Base-by-base conservation (phyloP, 495 filamentous ascomycete genomes). In the Pyrenopolyporus hunteri region DNA sequence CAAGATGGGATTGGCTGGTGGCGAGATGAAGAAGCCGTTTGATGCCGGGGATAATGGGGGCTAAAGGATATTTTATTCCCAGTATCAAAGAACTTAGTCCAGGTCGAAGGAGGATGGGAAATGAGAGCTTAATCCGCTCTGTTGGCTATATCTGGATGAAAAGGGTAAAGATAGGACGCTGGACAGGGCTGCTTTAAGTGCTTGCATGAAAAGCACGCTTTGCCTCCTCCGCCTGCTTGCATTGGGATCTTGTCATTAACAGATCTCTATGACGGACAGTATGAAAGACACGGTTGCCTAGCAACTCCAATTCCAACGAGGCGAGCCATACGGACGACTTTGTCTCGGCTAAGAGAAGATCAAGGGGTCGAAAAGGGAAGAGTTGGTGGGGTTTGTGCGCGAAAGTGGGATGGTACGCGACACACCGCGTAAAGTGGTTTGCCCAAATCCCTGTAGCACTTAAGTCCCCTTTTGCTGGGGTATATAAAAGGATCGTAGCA, bases 351-450 rank as follows among this genome's bases (percentile, higher is more conserved):
- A 67, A 44, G 63, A 33, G 62, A 33, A 48, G 54, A 50, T 46
- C 37, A 62, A 63, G 66, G 66, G 59, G 61, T 39, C 13, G 47
- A 37, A 46, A 39, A 20, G 29, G 37, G 13, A 56, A 51, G 31
- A 44, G 39, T 47, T 59, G 56, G 69, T 59, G 69, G 69, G 64
- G 64, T 59, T 14, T 6, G 36, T 25, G 17, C 57, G 47, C 63
- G 49, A 65, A 63, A 68, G 68, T 66, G 68, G 68, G 52, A 66
- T 68, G 58, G 59, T 57, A 71, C 69, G 66, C 69, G 69, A 32
- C 50, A 56, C 49, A 64, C 63, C 69, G 69, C 69, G 69, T 71
- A 71, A 71, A 71, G 69, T 71, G 69, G 69, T 71, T 69, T 71
- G 36, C 40, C n/a, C n/a, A n/a, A 25, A 57, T 40, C 69, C 69